These are phyloP conservation scores for Heliamphora exappendiculata DNA, from an alignment of 148 eudicot genomes.

Conservation along the genomic window DNA sequence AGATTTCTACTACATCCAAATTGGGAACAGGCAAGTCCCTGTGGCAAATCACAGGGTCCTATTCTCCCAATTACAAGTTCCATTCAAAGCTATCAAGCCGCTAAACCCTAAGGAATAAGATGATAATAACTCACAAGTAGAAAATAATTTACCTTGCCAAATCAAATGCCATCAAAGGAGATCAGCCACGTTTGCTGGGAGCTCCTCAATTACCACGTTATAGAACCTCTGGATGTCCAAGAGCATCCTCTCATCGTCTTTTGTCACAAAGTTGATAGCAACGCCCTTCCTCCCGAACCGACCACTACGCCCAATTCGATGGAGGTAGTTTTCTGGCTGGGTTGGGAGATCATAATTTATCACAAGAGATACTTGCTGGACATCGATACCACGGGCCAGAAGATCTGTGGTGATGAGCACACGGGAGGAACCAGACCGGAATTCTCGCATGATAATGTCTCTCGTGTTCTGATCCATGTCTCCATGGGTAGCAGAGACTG, in stretches of 20 bases:
- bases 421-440: slow-evolving; percentile 40
- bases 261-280: slow-evolving; percentile 42
- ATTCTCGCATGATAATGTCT: slow-evolving; percentile 43
- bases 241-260: slow-evolving; percentile 39
- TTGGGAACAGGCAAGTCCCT: not conserved
- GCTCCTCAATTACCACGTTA: slow-evolving; percentile 38
- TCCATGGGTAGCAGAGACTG: slow-evolving; percentile 47
- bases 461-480: slow-evolving; percentile 50
- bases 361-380: slow-evolving; percentile 46
- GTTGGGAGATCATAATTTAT: slow-evolving; percentile 47
- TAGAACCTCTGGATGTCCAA: slow-evolving; percentile 46
- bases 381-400: slow-evolving; percentile 47
- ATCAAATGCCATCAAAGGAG: slow-evolving; percentile 21
- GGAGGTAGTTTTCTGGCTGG: slow-evolving; percentile 46
- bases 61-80: slow-evolving; percentile 8
- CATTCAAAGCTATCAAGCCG: not conserved
- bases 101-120: slow-evolving; percentile 10
- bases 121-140: not conserved
- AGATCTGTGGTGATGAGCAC: slow-evolving; percentile 49
- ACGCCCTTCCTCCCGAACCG: slow-evolving; percentile 49
- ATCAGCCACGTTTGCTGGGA: slow-evolving; percentile 42
- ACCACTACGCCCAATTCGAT: slow-evolving; percentile 43
- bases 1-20: not conserved
- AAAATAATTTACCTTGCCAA: not conserved
- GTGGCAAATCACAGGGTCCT: slow-evolving; percentile 5